A percentile compares a stretch with the other conserved stretches of the same genome.
These are phyloP conservation scores for Poteriospumella lacustris DNA, from an alignment of 108 stramenopile species.

Conservation along the genomic window DNA sequence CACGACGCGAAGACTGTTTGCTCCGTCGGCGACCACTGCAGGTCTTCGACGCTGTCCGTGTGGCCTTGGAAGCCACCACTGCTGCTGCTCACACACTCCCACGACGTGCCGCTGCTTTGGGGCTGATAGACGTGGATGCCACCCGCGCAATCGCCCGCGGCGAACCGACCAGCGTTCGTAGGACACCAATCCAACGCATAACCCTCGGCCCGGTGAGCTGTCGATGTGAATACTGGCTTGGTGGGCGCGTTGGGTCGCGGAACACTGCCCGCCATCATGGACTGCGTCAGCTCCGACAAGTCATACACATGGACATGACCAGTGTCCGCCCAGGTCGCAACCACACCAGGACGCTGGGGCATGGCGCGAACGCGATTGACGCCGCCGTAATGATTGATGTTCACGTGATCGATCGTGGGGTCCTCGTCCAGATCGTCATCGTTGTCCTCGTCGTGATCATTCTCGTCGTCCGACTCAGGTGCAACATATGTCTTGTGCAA, in stretches of 20 bases:
- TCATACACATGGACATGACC: conserved; percentile 81
- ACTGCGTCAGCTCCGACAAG: conserved; percentile 36
- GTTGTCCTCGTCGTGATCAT: conserved; percentile 68
- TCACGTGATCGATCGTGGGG: conserved; percentile 74
- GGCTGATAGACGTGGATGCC: conserved; percentile 57
- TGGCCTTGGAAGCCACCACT: conserved; percentile 38
- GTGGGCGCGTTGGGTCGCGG: conserved; percentile 35
- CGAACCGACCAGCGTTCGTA: conserved; percentile 64
- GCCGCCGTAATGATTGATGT: conserved; percentile 75
- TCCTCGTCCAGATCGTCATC: conserved; percentile 59
- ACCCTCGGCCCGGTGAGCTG: conserved; percentile 74
- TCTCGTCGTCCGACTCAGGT: conserved; percentile 23
- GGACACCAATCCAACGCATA: conserved; percentile 87
- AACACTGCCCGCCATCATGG: background rate
- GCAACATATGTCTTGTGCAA: conserved; percentile 55
- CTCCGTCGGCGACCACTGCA: conserved; percentile 92
- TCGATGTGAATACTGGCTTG: conserved; percentile 69
- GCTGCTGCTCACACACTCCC: background rate
- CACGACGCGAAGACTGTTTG: conserved; percentile 76
- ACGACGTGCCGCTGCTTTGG: background rate
- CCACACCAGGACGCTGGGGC: conserved; percentile 74
- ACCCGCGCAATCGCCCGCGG: conserved; percentile 80
- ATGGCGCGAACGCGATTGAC: conserved; percentile 86
- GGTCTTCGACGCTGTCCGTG: conserved; percentile 76
- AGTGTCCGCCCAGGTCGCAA: conserved; percentile 84